Evolutionary conservation across 768 basidiomycete genomes (phyloP).

Genomic region (Hygrocybe punicea): DNA sequence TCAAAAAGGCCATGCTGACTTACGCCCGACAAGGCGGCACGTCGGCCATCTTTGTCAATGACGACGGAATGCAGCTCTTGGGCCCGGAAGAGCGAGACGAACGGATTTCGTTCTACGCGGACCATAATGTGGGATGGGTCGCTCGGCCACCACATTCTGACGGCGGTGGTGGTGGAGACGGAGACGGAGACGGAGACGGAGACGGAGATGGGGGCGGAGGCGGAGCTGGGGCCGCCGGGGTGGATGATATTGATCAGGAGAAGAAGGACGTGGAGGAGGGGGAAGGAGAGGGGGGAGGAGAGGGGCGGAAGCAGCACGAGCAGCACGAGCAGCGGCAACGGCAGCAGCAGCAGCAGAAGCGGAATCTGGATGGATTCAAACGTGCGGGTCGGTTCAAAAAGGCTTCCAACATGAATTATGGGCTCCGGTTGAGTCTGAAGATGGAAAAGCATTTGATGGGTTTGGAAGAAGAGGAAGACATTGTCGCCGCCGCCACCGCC

Average conservation of each 20-base stretch:
- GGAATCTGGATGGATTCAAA: conserved; percentile 66
- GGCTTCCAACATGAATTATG: conserved; percentile 87
- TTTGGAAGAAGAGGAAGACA: conserved; percentile 35
- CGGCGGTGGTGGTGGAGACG: no score
- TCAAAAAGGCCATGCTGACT: conserved; percentile 87
- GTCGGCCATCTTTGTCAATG: conserved; percentile 75
- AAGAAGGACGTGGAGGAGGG: no score
- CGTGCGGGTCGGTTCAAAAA: conserved; percentile 91
- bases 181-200: neutral
- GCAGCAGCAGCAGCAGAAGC: no score
- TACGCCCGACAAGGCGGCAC: conserved; percentile 88
- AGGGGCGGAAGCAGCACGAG: no score
- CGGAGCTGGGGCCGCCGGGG: no score
- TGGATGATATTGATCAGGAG: no score
- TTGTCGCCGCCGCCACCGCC: neutral
- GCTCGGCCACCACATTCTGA: conserved; percentile 71
- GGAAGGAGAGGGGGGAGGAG: no score
- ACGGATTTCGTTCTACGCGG: conserved; percentile 70
- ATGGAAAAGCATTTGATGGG: conserved; percentile 50
- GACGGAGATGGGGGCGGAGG: no score
- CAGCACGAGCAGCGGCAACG: no score
- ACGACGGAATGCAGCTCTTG: conserved; percentile 76
- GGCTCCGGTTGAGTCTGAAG: conserved; percentile 39
- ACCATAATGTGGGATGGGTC: conserved; percentile 79
- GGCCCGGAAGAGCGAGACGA: conserved; percentile 57